Conservation (phyloP, 1,139 yeast genomes). For the Magnusiomyces starmeri region DNA sequence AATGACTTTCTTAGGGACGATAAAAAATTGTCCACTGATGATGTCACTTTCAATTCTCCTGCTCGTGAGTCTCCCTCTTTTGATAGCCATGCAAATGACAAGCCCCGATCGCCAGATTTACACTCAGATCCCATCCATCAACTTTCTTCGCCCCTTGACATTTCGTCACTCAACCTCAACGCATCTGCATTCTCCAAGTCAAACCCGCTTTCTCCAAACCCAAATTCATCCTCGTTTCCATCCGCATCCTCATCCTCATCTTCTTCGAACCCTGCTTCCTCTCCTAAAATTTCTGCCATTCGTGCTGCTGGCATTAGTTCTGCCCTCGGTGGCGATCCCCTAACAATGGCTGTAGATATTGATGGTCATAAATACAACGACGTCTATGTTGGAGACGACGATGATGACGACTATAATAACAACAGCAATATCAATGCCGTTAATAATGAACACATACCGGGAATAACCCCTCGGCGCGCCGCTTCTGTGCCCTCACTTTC, state of each 20-base stretch:
- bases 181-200: neutral
- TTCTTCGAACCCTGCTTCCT: neutral
- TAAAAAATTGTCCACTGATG: slow-evolving; percentile 5
- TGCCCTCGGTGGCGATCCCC: neutral
- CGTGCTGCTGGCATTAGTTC: neutral
- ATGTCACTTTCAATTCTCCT: slow-evolving; percentile 1
- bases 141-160: slow-evolving; percentile 3
- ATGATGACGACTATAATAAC: neutral
- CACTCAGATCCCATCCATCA: slow-evolving; percentile 4
- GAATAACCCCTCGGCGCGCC: neutral
- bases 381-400: neutral
- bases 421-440: neutral
- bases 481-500: slow-evolving; percentile 5
- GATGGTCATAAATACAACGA: neutral
- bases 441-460: neutral
- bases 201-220: neutral
- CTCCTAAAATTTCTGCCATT: neutral
- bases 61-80: neutral
- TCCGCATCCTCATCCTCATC: neutral
- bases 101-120: slow-evolving; percentile 4
- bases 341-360: neutral
- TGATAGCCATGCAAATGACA: slow-evolving; percentile 12
- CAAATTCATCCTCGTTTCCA: too few species aligned
- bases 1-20: neutral
- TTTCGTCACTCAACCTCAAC: slow-evolving; percentile 2